Base-by-base conservation (phyloP, 805 yeast species). In the Candida stauntonica region DNA sequence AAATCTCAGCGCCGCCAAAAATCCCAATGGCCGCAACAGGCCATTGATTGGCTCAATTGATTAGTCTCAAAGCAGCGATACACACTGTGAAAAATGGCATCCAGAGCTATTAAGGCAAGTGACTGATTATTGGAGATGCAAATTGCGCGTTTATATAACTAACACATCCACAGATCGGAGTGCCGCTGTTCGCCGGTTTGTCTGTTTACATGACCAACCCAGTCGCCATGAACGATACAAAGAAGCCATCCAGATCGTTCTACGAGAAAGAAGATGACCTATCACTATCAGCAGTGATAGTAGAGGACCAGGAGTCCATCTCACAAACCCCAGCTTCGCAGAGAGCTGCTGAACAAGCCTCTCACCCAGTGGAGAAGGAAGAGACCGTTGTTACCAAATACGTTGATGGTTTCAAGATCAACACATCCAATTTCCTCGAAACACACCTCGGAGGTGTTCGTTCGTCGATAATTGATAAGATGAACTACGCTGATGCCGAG, bases 201-300 rank as follows among this genome's bases (percentile, higher is more conserved):
- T 35, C 52, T 3, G 6, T 48, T 11, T 15, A 21, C 11, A 21
- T 45, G 17, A 30, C 53, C 8, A 42, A 42, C 17, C 73, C 87
- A 48, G 75, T 36, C 28, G 70, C 63, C 46, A 79, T 39, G 39
- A 53, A 51, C 31, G 57, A 52, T n/a, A 15, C 51, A 1, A 42
- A 46, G 31, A 42, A 46, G 31, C 46, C 42, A 23, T 52, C 55
- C 21, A 52, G 57, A 51, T 49, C 54, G 4, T 53, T 53, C 37
- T 53, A 53, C 34, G 21, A 38, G 16, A 32, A 51, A 13, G 52
- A 47, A 7, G 53, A 48, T 8, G 52, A 50, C 20, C 20, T 39
- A 16, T 18, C 49, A 12, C 27, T 36, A 6, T 41, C 51, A 1
- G 33, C 43, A 3, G 28, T 45, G 17, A 13, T 38, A 7, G 18